These are phyloP conservation scores for Mariannaea elegans DNA, from an alignment of 2,329 filamentous ascomycete genomes.

Conservation along the genomic window DNA sequence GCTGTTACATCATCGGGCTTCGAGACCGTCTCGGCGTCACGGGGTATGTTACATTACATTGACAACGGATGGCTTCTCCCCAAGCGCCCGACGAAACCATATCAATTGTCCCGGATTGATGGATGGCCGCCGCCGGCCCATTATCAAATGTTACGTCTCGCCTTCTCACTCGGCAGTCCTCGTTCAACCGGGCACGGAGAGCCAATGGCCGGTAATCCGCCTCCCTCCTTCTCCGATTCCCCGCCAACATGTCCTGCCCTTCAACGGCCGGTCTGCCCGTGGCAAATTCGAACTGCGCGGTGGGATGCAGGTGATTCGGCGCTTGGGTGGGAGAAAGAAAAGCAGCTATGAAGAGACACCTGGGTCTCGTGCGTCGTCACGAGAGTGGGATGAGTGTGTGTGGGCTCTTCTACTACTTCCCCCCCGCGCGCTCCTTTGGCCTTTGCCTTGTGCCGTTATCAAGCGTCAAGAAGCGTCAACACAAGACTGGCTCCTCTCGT, in stretches of 20 bases:
- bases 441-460: background rate
- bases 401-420: background rate
- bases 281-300: slow-evolving; percentile 24
- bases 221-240: slow-evolving; percentile 9
- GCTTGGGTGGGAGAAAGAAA: slow-evolving; percentile 12
- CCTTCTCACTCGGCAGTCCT: background rate
- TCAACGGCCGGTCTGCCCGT: slow-evolving; percentile 27
- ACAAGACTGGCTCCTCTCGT: background rate
- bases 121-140: background rate
- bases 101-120: background rate
- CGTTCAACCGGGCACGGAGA: slow-evolving; percentile 5
- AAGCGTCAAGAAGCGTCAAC: background rate
- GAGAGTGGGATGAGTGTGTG: slow-evolving; percentile 2
- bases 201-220: slow-evolving; percentile 20
- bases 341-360: background rate
- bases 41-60: background rate
- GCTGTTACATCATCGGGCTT: background rate
- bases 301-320: slow-evolving; percentile 37
- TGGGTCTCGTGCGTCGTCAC: slow-evolving; percentile 38
- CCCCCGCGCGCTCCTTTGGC: background rate
- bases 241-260: slow-evolving; percentile 4
- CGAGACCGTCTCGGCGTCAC: background rate
- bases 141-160: background rate
- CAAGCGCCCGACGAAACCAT: background rate
- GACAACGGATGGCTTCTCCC: background rate